Evolutionary conservation across 768 basidiomycete genomes (phyloP), one percentile per base, ranked within the genome.

Genomic region (Lactarius vividus): DNA sequence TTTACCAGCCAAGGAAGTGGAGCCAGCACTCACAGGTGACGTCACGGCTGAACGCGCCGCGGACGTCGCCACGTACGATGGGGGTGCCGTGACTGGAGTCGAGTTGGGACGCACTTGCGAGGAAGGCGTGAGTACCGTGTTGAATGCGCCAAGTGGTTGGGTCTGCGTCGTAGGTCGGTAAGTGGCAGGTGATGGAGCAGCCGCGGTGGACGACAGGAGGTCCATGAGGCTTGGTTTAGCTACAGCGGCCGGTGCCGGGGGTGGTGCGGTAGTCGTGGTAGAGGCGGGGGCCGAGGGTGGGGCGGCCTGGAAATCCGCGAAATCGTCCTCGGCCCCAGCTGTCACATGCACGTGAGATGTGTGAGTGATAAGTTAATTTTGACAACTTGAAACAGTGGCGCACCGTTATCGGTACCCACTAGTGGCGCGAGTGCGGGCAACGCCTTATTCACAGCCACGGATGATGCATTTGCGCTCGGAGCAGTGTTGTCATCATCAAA

Each of bases 261-360:
- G 44, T 70, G 23, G 80, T 73, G 18, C 74, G 74, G 16, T 79
- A 62, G 46, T 75, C 78, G 62, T 84, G 75, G 78, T 86, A 78
- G 54, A 80, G 80, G 81, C 85, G 81, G 65, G 87, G 73, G 69
- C 81, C 10, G 77, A 77, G 16, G 79, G 72, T 20, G 89, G 89
- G 2, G 88, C 90, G 23, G 85, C 86, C 75, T 92, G 88, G 79
- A 94, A 94, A 74, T 94, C 92, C 59, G 84, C 87, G 70, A 94
- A 94, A 58, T 94, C 92, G 69, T 94, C 92, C 71, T 91, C 91
- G 83, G 64, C 64, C 9, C 59, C 60, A 11, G n/a, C 65, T 62
- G 15, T 52, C 16, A 33, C 11, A 15, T 4, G 29, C 16, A 29
- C 52, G 18, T 16, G 54, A 23, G 10, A 31, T 33, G 33, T 29